Base-by-base conservation (phyloP, 2,329 filamentous ascomycete species). In the Ophiostoma triangulosporum region DNA sequence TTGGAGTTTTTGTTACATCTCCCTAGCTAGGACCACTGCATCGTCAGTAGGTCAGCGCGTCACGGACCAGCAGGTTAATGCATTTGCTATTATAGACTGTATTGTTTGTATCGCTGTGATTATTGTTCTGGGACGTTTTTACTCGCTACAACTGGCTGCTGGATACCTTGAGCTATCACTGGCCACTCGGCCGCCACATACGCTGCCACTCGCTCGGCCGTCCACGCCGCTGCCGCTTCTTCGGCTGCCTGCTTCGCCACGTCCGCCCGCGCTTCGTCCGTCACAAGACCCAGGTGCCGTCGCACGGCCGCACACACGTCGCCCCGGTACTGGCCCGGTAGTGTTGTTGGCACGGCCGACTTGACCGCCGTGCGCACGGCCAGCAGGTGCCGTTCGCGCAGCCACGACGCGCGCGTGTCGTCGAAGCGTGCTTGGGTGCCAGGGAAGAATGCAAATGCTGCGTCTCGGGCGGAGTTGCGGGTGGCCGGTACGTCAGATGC, bases 361-460 rank as follows among this genome's bases (percentile, higher is more conserved):
- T 63, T 62, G 60, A 60, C 55, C 4, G 55, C 50, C n/a, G 59
- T 55, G 12, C 70, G 73, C 12, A 83, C 64, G 36, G 65, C 64
- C 7, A 72, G 63, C 2, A 61, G 61, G 48, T 74, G 66, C 24
- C 66, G 64, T 51, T 73, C 64, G 1, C 64, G 55, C 9, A 67
- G 63, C 64, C 73, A 80, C 0, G 66, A 67, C 0, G 51, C 57
- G 6, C 76, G 64, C 5, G 69, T 70, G 0, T 57, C 51, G 0
- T 69, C 60, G 59, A 78, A 84, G 33, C 72, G 70, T 0, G 60
- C 51, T 12, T 65, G 63, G 4, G 73, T 66, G 24, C 64, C 64
- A 9, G 58, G 57, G 57, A 85, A 86, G 2, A 57, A 61, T 0
- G 60, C 62, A 27, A 86, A 73, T 0, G 77, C 81, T 50, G 78